Evolutionary conservation across 2,329 filamentous ascomycete species (phyloP).

Genomic region (Paecilomyces sp.): DNA sequence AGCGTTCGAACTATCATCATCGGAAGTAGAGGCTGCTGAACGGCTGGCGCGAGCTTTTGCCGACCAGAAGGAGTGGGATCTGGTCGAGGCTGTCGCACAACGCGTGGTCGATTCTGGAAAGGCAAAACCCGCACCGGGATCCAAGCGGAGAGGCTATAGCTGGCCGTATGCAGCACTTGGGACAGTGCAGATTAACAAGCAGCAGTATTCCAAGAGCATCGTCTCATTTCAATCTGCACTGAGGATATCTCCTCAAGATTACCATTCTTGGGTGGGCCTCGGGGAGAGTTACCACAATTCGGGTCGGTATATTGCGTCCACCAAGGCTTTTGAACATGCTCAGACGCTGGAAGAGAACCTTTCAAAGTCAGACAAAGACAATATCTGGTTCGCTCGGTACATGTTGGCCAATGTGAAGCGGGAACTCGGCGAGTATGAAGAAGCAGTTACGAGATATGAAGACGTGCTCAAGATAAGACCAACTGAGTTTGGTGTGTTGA

Average conservation of each 20-base stretch:
- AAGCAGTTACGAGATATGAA: slow-evolving; percentile 70
- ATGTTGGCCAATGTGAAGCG: slow-evolving; percentile 94
- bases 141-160: slow-evolving; percentile 84
- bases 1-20: slow-evolving; percentile 83
- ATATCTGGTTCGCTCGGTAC: slow-evolving; percentile 93
- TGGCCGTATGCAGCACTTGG: slow-evolving; percentile 95
- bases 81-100: slow-evolving; percentile 86
- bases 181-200: slow-evolving; percentile 89
- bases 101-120: slow-evolving; percentile 92
- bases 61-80: slow-evolving; percentile 87
- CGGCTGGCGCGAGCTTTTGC: slow-evolving; percentile 80
- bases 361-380: slow-evolving; percentile 49
- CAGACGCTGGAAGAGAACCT: slow-evolving; percentile 62
- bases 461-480: slow-evolving; percentile 62
- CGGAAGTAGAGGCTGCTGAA: slow-evolving; percentile 81
- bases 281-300: slow-evolving; percentile 97
- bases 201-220: slow-evolving; percentile 81
- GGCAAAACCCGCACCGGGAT: slow-evolving; percentile 81
- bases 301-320: slow-evolving; percentile 87
- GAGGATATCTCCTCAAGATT: slow-evolving; percentile 74
- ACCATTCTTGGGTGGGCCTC: slow-evolving; percentile 91
- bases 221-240: slow-evolving; percentile 87
- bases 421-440: slow-evolving; percentile 83
- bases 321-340: slow-evolving; percentile 81
- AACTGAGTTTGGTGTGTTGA: slow-evolving; percentile 75